A percentile compares a stretch with the other conserved stretches of the same genome.
Evolutionary conservation across 805 yeast genomes (phyloP).

Genomic region (Candida broadrunensis): DNA sequence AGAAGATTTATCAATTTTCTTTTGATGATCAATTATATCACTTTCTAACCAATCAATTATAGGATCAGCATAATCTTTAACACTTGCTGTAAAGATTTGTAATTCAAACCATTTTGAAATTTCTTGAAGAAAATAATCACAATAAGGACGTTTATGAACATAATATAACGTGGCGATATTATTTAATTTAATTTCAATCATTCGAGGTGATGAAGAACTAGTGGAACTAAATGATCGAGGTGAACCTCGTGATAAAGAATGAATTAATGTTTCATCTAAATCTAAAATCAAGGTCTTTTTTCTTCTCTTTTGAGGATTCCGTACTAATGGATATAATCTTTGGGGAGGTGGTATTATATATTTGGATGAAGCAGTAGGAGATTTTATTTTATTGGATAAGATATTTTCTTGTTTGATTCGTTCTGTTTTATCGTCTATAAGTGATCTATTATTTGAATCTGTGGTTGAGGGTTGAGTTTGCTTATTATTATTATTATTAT

Average conservation of each 20-base stretch:
- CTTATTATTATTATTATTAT: not conserved
- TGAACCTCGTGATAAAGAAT: slow-evolving; percentile 73
- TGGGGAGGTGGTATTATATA: slow-evolving; percentile 47
- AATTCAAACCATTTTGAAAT: slow-evolving; percentile 86
- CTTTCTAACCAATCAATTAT: slow-evolving; percentile 88
- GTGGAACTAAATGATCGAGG: slow-evolving; percentile 37
- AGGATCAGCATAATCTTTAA: slow-evolving; percentile 94
- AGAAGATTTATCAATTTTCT: slow-evolving; percentile 2
- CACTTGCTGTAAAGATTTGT: slow-evolving; percentile 92
- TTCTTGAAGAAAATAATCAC: slow-evolving; percentile 76
- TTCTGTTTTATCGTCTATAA: slow-evolving; percentile 30
- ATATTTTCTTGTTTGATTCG: slow-evolving; percentile 38
- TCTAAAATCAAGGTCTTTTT: slow-evolving; percentile 80
- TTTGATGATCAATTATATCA: slow-evolving; percentile 32
- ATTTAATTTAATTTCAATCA: slow-evolving; percentile 75
- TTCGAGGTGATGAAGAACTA: slow-evolving; percentile 42
- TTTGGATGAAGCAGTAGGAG: slow-evolving; percentile 39
- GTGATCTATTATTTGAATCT: slow-evolving; percentile 1
- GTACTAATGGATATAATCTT: slow-evolving; percentile 36
- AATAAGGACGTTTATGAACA: slow-evolving; percentile 88
- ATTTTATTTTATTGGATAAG: slow-evolving; percentile 37
- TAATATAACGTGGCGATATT: slow-evolving; percentile 78
- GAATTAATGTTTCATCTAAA: slow-evolving; percentile 91
- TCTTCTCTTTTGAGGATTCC: slow-evolving; percentile 35
- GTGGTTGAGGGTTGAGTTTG: not conserved